These are phyloP conservation scores for Mortierella sp. DNA, from an alignment of 371 early-diverging fungal genomes.

Conservation along the genomic window DNA sequence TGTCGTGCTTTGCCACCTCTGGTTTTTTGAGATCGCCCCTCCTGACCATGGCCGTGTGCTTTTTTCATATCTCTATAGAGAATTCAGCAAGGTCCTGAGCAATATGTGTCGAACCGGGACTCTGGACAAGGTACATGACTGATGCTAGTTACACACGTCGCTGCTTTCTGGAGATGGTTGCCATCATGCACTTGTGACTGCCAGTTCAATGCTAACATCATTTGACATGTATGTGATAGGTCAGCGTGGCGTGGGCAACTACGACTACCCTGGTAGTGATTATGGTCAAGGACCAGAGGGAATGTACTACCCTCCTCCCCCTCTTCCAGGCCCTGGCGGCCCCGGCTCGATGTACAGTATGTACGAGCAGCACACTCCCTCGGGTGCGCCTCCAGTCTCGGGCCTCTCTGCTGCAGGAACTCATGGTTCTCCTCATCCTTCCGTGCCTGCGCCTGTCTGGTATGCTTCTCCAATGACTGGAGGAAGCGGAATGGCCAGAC, in stretches of 20 bases:
- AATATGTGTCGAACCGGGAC: neutral
- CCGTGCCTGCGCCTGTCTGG: neutral
- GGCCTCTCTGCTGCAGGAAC: neutral
- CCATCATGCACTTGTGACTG: neutral
- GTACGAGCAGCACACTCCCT: slow-evolving; percentile 2
- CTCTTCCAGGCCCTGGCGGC: neutral
- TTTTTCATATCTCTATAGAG: neutral
- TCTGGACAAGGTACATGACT: neutral
- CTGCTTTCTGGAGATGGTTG: neutral
- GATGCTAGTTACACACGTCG: neutral
- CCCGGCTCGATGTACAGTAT: neutral
- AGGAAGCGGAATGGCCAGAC: neutral
- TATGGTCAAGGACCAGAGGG: neutral
- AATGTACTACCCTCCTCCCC: slow-evolving; percentile 4
- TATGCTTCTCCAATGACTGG: neutral
- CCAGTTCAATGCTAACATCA: neutral
- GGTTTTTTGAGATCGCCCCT: neutral
- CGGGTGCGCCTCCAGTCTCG: neutral
- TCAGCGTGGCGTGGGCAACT: neutral
- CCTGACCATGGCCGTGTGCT: neutral
- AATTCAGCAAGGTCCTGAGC: neutral
- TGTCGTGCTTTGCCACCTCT: neutral
- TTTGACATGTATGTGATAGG: neutral
- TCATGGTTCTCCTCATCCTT: neutral
- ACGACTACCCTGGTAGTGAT: neutral